phyloP scores from a whole-genome alignment of 106 monocot genomes.

The Dendrobium catenatum region DNA sequence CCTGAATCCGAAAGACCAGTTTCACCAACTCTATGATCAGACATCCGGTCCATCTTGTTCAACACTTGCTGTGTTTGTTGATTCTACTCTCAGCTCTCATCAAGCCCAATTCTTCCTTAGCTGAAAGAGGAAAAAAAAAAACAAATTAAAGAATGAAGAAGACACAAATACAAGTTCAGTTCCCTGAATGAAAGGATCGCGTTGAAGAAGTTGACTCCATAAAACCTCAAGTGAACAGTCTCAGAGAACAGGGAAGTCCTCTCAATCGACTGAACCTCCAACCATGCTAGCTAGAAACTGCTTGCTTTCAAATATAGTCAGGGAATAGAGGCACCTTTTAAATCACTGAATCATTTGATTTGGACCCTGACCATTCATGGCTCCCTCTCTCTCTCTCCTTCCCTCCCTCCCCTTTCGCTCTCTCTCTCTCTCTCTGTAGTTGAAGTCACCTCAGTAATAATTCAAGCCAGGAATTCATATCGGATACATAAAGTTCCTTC shows the following conservation, averaged over 20 bases:
- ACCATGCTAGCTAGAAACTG: neutral
- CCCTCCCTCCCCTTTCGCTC: neutral
- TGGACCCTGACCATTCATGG: constrained; percentile 8
- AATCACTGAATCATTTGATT: constrained; percentile 7
- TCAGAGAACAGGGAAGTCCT: constrained; percentile 6
- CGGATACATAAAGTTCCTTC: neutral
- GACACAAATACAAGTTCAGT: neutral
- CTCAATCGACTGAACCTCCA: neutral
- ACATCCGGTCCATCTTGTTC: constrained; percentile 2
- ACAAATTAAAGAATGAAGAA: neutral
- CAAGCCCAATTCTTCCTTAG: neutral
- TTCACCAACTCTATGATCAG: constrained; percentile 14
- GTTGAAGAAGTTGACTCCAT: neutral
- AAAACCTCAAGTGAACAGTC: neutral
- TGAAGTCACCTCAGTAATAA: constrained; percentile 4
- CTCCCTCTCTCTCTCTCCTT: neutral
- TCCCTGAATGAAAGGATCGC: neutral
- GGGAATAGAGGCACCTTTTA: constrained; percentile 7
- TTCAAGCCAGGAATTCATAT: neutral
- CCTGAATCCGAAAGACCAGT: constrained; percentile 30
- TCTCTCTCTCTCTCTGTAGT: neutral
- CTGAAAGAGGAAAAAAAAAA: neutral
- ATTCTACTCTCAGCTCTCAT: neutral
- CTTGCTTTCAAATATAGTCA: neutral
- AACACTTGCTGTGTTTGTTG: too few relatives aligned